Evolutionary conservation across 352 stramenopile species (phyloP), one percentile per base, ranked within the genome.

Genomic region (Blastocystis sp.): DNA sequence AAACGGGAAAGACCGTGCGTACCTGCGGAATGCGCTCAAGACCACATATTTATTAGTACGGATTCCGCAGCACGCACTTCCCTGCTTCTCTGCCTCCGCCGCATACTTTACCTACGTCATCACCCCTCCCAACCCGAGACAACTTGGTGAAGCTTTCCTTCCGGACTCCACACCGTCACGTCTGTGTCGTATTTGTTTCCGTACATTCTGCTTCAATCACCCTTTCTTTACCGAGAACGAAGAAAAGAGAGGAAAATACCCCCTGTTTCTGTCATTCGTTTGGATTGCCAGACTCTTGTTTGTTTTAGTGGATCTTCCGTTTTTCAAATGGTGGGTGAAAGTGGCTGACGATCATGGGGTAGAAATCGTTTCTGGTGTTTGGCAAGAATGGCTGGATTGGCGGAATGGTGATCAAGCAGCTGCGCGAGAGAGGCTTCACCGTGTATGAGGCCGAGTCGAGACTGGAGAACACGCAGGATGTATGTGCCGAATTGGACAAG

Each of bases 131-230:
- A 43, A n/a, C 38, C 54, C 54, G 66, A 61, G 19, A 34, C 28
- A 43, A 84, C 74, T 91, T 96, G 93, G 91, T 95, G 93, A 65
- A 96, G 90, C 87, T 95, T 93, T 59, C 93, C 93, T 91, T 96
- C 93, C 52, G 93, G 93, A 90, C 92, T 95, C 93, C 93, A 96
- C 89, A 95, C 93, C 80, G 93, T 95, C 91, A 95, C 93, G 89
- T 96, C 93, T 89, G 93, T 96, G 90, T 96, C 93, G 90, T 96
- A 96, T 87, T 95, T 93, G 90, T 96, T 95, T 89, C 93, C 92
- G 90, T 95, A 95, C 93, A 96, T 96, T 38, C n/a, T 60, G 17
- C 42, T 38, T 84, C 59, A 38, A 69, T 65, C 61, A 28, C 14
- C 42, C 48, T 66, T 71, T 34, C 40, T 84, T 77, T 34, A 77